Conservation (phyloP, 768 basidiomycete genomes). For the Pleurotus sapidus region DNA sequence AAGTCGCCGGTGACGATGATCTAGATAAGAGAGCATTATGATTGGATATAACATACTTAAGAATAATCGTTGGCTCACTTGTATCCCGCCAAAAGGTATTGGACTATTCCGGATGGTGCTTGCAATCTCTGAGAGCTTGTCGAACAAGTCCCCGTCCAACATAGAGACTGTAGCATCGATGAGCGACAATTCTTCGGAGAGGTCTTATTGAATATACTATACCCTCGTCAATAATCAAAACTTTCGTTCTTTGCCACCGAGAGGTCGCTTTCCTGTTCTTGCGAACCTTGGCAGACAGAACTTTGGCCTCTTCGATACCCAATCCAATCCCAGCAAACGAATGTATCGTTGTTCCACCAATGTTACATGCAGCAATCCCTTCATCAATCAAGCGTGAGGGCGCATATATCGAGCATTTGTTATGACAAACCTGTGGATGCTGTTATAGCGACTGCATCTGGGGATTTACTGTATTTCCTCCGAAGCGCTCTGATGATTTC, state of each 20-base stretch:
- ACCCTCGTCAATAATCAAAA: slow-evolving; percentile 85
- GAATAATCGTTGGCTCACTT: slow-evolving; percentile 41
- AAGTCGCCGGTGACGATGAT: slow-evolving; percentile 95
- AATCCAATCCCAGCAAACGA: slow-evolving; percentile 95
- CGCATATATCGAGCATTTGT: background rate
- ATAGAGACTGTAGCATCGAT: slow-evolving; percentile 76
- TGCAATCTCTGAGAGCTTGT: slow-evolving; percentile 81
- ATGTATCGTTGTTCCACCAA: slow-evolving; percentile 93
- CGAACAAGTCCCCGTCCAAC: slow-evolving; percentile 92
- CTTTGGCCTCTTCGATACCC: slow-evolving; percentile 61
- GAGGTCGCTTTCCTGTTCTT: slow-evolving; percentile 82
- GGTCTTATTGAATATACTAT: slow-evolving; percentile 9
- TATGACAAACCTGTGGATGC: slow-evolving; percentile 77
- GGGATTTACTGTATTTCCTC: slow-evolving; percentile 45
- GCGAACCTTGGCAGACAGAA: slow-evolving; percentile 61
- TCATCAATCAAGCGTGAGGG: background rate
- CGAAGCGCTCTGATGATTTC: slow-evolving; percentile 82
- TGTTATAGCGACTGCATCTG: slow-evolving; percentile 86
- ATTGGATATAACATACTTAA: background rate
- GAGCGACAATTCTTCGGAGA: background rate
- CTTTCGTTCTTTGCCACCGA: slow-evolving; percentile 83
- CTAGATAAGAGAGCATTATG: slow-evolving; percentile 34
- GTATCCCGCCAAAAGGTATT: slow-evolving; percentile 90
- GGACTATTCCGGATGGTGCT: slow-evolving; percentile 55
- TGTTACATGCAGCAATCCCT: slow-evolving; percentile 97